A percentile compares a stretch with the other conserved stretches of the same genome.
Evolutionary conservation across 306 rosid species (phyloP).

Genomic region (Prunus mume): DNA sequence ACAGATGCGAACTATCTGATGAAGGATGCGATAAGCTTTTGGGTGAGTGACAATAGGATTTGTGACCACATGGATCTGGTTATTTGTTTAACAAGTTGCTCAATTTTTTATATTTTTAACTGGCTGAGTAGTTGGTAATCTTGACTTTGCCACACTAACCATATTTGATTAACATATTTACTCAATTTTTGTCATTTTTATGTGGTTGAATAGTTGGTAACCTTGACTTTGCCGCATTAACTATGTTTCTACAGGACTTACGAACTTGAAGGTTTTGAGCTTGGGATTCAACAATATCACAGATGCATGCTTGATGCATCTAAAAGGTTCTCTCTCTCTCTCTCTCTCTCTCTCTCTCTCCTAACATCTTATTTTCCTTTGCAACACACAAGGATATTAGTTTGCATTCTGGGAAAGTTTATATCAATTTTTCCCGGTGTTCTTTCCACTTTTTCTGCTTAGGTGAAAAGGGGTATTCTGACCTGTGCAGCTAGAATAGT

Average conservation of each 20-base stretch:
- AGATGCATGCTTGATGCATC: constrained; percentile 53
- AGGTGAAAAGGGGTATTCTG: background rate
- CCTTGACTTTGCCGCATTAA: background rate
- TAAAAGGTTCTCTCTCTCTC: constrained; percentile 49
- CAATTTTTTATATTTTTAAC: background rate
- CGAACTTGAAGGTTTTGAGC: constrained; percentile 55
- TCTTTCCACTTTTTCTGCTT: too few relatives aligned
- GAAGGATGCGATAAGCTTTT: constrained; percentile 55
- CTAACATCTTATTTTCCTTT: background rate
- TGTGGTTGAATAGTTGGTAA: background rate
- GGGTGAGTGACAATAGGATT: constrained; percentile 40
- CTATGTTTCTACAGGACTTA: constrained; percentile 43
- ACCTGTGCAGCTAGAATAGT: background rate
- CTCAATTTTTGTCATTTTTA: background rate
- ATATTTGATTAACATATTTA: background rate
- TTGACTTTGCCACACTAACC: constrained; percentile 2
- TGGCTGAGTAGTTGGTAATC: background rate
- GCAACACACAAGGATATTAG: background rate
- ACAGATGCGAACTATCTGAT: constrained; percentile 48
- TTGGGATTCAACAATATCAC: constrained; percentile 58
- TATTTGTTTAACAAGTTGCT: background rate
- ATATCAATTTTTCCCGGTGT: too few relatives aligned
- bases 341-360: background rate
- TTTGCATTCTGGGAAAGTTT: background rate
- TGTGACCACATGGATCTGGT: constrained; percentile 1